A percentile compares a stretch with the other conserved stretches of the same genome.
Evolutionary conservation across 1,139 yeast species (phyloP).

Genomic region (Debaryomyces coudertii): DNA sequence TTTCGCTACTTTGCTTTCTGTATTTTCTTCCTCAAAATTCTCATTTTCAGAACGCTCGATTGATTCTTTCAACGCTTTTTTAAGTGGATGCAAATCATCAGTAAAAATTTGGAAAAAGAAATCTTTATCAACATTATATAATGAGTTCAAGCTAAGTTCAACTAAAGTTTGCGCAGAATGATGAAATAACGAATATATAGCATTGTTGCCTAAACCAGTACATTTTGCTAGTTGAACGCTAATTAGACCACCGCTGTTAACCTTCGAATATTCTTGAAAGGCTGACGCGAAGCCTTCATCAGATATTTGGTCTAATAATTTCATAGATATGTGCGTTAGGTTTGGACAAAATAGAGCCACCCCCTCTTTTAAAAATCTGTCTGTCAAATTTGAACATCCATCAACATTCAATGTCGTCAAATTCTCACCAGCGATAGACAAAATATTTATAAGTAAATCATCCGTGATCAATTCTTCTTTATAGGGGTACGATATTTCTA

Average conservation of each 20-base stretch:
- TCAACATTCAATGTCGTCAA: conserved; percentile 62
- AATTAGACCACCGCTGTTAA: conserved; percentile 60
- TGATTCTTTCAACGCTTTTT: conserved; percentile 31
- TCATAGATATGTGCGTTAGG: conserved; percentile 56
- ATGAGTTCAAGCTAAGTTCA: conserved; percentile 70
- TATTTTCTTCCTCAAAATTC: conserved; percentile 14
- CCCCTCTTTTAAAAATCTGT: conserved; percentile 60
- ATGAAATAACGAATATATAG: conserved; percentile 58
- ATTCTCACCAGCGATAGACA: conserved; percentile 65
- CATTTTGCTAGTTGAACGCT: conserved; percentile 70
- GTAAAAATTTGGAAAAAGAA: conserved; percentile 50
- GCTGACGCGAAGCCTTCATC: conserved; percentile 64
- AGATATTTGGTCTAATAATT: conserved; percentile 60
- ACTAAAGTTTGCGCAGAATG: conserved; percentile 72
- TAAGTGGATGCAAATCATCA: conserved; percentile 35
- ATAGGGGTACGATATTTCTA: conserved; percentile 73
- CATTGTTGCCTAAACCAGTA: conserved; percentile 61
- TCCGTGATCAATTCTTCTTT: conserved; percentile 71
- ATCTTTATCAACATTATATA: conserved; percentile 56
- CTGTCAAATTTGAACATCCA: conserved; percentile 76
- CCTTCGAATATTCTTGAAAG: conserved; percentile 50
- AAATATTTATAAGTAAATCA: conserved; percentile 63
- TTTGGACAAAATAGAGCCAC: conserved; percentile 59
- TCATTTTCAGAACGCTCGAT: conserved; percentile 15
- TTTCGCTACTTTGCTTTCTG: neutral